Evolutionary conservation across 768 basidiomycete genomes (phyloP), one percentile per base, ranked within the genome.

Genomic region (Aureoboletus auriporus): DNA sequence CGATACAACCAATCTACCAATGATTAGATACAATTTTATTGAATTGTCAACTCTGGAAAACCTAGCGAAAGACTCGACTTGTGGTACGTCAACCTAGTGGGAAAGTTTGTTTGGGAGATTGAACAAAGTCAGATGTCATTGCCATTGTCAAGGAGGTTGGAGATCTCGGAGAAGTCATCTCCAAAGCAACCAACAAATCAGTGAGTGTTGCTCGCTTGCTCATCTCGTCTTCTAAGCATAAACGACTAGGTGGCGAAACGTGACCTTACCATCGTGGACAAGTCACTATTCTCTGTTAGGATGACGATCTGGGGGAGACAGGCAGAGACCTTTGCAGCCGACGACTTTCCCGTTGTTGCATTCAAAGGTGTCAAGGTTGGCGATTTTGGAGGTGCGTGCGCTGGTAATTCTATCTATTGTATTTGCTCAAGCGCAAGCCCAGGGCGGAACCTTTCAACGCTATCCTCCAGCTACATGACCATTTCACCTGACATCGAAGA

Each of bases 231-330:
- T 53, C 50, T 47, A 42, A 49, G 2, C 20, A 42, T 40, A 33
- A 5, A 40, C 41, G 20, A 44, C 14, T 56, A 95, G 89, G 77
- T 93, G 49, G 75, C 78, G 29, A 98, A 98, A 68, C 85, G 95
- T 39, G 95, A 99, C 38, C 70, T 99, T 43, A 85, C 80, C 1
- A 69, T 99, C 30, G 94, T 93, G 11, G 95, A 99, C 64, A 79
- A 78, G 51, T 86, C 91, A 7, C 78, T 78, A 31, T 90, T 72
- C 59, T 80, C 84, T 13, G 84, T 91, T 35, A 80, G 91, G 30
- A 64, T 97, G 55, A 99, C 95, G 4, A 73, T 98, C 28, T 99
- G 95, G 96, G 96, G 95, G 20, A 92, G 88, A 65, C 88, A 91
- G 65, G 95, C 95, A 0, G 92, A 97, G 64, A 77, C 78, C 35